Conservation (phyloP, 345 rosid genomes). For the Euphorbia lathyris region DNA sequence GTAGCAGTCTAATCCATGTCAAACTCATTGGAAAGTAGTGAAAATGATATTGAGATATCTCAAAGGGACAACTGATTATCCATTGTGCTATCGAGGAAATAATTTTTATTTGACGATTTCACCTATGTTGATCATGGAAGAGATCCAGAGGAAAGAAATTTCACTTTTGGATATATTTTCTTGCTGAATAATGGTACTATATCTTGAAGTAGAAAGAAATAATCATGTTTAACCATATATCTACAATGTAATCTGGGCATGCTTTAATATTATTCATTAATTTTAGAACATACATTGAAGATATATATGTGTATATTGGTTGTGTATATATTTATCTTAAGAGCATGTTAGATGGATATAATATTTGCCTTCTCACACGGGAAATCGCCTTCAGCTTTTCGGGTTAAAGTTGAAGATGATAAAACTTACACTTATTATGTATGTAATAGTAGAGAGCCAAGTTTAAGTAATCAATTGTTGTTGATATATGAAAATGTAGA, state of each 20-base stretch:
- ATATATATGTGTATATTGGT: too few relatives aligned
- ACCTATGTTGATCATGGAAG: not conserved
- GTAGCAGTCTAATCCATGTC: not conserved
- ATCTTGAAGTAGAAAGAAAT: not conserved
- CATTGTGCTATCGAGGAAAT: not conserved
- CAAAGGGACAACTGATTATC: not conserved
- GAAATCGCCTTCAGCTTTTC: too few relatives aligned
- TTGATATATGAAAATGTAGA: too few relatives aligned
- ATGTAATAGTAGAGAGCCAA: too few relatives aligned
- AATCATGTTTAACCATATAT: not conserved
- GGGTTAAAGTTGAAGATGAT: too few relatives aligned
- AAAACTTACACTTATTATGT: too few relatives aligned
- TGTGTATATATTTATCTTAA: too few relatives aligned
- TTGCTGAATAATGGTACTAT: not conserved
- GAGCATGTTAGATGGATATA: too few relatives aligned
- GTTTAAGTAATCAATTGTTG: too few relatives aligned
- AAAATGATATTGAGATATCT: not conserved
- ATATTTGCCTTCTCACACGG: too few relatives aligned
- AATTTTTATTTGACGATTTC: not conserved
- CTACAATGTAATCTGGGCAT: not conserved
- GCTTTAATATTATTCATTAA: too few relatives aligned
- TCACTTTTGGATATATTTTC: not conserved
- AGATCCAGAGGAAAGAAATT: not conserved
- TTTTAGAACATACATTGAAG: too few relatives aligned
- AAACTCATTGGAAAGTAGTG: not conserved